Percentiles rank a stretch among this genome's conserved stretches.
Evolutionary conservation across 1,284 basidiomycete species (phyloP).

Genomic region (Trichosporon asahii): DNA sequence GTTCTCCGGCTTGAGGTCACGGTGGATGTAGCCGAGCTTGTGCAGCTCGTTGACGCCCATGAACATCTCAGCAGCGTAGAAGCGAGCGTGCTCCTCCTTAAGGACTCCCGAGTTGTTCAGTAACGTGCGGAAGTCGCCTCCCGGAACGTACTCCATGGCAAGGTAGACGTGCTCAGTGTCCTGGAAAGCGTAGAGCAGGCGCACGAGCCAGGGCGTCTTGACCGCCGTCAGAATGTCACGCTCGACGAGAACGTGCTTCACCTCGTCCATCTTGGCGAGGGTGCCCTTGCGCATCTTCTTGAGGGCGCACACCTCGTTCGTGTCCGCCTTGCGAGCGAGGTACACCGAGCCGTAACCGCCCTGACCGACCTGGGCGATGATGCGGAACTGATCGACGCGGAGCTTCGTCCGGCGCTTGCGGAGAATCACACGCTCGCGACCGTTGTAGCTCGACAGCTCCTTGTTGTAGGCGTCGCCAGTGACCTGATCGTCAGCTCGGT

Average conservation of each 20-base stretch:
- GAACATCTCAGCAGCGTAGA: conserved; percentile 97
- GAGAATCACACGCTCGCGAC: conserved; percentile 84
- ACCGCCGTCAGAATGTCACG: conserved; percentile 92
- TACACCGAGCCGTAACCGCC: conserved; percentile 96
- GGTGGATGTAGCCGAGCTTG: conserved; percentile 93
- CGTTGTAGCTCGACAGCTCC: conserved; percentile 86
- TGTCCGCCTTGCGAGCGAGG: conserved; percentile 82
- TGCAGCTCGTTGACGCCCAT: conserved; percentile 84
- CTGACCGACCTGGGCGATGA: conserved; percentile 94
- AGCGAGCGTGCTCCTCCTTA: conserved; percentile 89
- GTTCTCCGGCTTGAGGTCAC: conserved; percentile 95
- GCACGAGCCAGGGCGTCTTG: conserved; percentile 91
- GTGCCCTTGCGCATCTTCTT: conserved; percentile 95
- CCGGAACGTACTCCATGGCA: conserved; percentile 97
- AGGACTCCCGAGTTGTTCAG: conserved; percentile 94
- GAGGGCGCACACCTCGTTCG: conserved; percentile 87
- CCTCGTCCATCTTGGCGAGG: conserved; percentile 92
- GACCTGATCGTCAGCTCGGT: conserved; percentile 30
- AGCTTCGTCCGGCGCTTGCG: conserved; percentile 81
- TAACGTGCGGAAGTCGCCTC: conserved; percentile 90
- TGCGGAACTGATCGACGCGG: conserved; percentile 82
- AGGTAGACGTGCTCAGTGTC: conserved; percentile 84
- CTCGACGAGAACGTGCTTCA: conserved; percentile 89
- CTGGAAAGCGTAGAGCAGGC: conserved; percentile 89
- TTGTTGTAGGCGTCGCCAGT: conserved; percentile 63